These are phyloP conservation scores for Chaetomium tenue DNA, from an alignment of 495 filamentous ascomycete species.

Conservation along the genomic window DNA sequence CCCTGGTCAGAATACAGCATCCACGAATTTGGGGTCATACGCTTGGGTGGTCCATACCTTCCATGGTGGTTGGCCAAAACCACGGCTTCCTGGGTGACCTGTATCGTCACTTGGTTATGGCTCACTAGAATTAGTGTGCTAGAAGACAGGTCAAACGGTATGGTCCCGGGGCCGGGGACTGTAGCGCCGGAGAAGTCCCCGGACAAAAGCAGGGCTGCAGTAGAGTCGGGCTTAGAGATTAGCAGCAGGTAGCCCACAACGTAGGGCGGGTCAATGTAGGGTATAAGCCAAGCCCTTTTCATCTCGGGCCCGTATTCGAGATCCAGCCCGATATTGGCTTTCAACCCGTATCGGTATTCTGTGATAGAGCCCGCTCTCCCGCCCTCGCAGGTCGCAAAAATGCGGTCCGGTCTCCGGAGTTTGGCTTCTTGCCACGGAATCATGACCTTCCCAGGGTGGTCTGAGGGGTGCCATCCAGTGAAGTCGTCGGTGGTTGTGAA, in stretches of 20 bases:
- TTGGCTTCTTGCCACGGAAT: conserved; percentile 22
- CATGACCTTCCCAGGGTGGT: conserved; percentile 9
- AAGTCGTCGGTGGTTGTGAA: conserved; percentile 52
- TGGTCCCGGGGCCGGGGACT: conserved; percentile 38
- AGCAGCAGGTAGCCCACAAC: conserved; percentile 43
- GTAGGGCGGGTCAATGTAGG: conserved; percentile 19
- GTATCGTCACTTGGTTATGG: conserved; percentile 43
- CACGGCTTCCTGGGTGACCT: conserved; percentile 55
- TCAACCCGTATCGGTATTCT: conserved; percentile 69
- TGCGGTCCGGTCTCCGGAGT: conserved; percentile 42
- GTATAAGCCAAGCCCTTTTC: conserved; percentile 47
- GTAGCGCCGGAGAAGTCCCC: conserved; percentile 39
- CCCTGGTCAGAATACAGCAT: conserved; percentile 9
- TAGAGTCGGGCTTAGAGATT: conserved; percentile 50
- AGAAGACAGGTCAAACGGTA: conserved; percentile 50
- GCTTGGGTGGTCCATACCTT: conserved; percentile 17
- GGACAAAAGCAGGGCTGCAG: conserved; percentile 41
- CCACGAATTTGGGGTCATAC: conserved; percentile 1
- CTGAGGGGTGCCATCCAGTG: conserved; percentile 26
- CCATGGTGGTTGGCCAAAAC: conserved; percentile 31
- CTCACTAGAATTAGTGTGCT: conserved; percentile 57
- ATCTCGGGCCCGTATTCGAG: conserved; percentile 47
- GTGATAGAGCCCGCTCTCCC: conserved; percentile 61
- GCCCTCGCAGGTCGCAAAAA: conserved; percentile 60
- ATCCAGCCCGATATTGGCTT: conserved; percentile 61